Percentiles rank a stretch among this genome's conserved stretches.
phyloP scores from a whole-genome alignment of 345 rosid genomes.

The Sonneratia caseolaris region DNA sequence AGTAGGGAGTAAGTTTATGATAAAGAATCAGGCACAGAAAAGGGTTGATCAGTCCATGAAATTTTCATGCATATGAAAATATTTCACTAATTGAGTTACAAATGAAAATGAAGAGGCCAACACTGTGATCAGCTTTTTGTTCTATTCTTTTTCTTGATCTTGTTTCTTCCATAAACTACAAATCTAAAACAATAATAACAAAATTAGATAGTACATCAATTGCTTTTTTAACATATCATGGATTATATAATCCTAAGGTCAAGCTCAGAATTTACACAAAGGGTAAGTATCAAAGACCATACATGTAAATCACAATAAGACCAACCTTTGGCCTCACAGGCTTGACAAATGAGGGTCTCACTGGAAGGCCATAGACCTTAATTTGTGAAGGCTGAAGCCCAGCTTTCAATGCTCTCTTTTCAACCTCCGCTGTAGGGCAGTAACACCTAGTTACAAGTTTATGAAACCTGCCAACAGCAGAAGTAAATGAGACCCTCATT shows the following conservation, averaged over 20 bases:
- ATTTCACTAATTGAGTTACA: background rate
- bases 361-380: slow-evolving; percentile 95
- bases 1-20: background rate
- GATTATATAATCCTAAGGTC: background rate
- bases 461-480: slow-evolving; percentile 63
- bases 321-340: slow-evolving; percentile 86
- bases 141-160: background rate
- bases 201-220: background rate
- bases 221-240: background rate
- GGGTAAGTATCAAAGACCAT: background rate
- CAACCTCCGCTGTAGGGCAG: slow-evolving; percentile 88
- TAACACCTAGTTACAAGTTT: slow-evolving; percentile 99
- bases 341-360: slow-evolving; percentile 92
- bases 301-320: slow-evolving; percentile 4
- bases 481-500: slow-evolving; percentile 9
- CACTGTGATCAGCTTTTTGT: background rate
- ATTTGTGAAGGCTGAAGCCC: slow-evolving; percentile 74
- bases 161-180: background rate
- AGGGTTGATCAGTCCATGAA: no score
- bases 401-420: slow-evolving; percentile 83
- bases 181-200: background rate
- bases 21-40: background rate
- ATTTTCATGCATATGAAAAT: background rate
- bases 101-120: background rate
- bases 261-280: background rate